Conservation (phyloP, 768 basidiomycete genomes). For the Boletus insuetus region DNA sequence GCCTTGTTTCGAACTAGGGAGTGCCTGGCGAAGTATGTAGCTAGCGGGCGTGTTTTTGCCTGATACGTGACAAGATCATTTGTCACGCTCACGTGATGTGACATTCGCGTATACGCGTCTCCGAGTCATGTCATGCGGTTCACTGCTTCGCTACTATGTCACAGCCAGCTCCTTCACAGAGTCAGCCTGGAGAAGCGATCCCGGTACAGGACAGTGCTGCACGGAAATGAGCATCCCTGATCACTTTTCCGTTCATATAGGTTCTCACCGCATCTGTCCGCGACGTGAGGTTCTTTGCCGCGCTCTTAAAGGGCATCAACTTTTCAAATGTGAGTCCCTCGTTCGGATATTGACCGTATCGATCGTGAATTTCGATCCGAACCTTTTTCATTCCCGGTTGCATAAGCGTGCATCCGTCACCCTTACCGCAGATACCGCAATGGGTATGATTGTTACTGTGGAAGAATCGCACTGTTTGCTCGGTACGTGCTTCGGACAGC, state of each 20-base stretch:
- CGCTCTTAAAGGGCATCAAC: conserved; percentile 77
- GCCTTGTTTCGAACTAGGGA: not conserved
- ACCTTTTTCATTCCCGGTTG: conserved; percentile 7
- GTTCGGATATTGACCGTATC: not conserved
- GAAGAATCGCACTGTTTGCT: conserved; percentile 83
- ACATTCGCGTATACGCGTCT: too few relatives aligned
- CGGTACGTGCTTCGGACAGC: conserved; percentile 45
- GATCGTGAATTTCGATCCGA: conserved; percentile 1
- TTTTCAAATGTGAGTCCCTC: conserved; percentile 65
- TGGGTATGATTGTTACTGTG: conserved; percentile 78
- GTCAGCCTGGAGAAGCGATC: conserved; percentile 19
- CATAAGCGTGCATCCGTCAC: conserved; percentile 72
- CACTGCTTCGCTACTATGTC: conserved; percentile 17
- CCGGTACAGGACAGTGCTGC: conserved; percentile 17
- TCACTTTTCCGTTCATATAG: conserved; percentile 19
- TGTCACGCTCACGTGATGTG: conserved; percentile 13
- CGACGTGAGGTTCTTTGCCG: conserved; percentile 79
- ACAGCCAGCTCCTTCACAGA: conserved; percentile 14
- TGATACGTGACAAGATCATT: not conserved
- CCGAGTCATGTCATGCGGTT: too few relatives aligned
- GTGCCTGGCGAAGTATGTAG: not conserved
- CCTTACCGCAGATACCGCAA: conserved; percentile 57
- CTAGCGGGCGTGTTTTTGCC: not conserved
- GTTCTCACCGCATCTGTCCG: conserved; percentile 71
- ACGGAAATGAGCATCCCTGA: conserved; percentile 3